These are phyloP conservation scores for Hordeum vulgare DNA, from an alignment of 176 grass and related monocot species.

Conservation along the genomic window MorexV3_pseudomolecules_assembly NC_058520.1:507798498-507798997, in stretches of 20 bases:
- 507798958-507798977: slow-evolving; percentile 7
- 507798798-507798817: slow-evolving; percentile 82
- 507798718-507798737: slow-evolving; percentile 49
- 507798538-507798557: too few species aligned
- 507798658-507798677: slow-evolving; percentile 49
- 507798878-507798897: slow-evolving; percentile 71
- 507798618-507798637: not conserved
- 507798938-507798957: not conserved
- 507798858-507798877: slow-evolving; percentile 79
- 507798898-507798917: slow-evolving; percentile 84
- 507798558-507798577: not conserved
- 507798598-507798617: not conserved
- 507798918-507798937: slow-evolving; percentile 71
- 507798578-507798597: not conserved
- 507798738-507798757: slow-evolving; percentile 78
- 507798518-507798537: not conserved
- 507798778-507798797: slow-evolving; percentile 98
- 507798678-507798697: slow-evolving; percentile 82
- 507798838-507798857: slow-evolving; percentile 7
- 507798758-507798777: slow-evolving; percentile 98
- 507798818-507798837: slow-evolving; percentile 97
- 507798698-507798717: slow-evolving; percentile 95
- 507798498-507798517: slow-evolving; percentile 39
- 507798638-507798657: slow-evolving; percentile 30
- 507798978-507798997: not conserved